phyloP scores from a whole-genome alignment of 768 basidiomycete species.

The Neoboletus magnificus region DNA sequence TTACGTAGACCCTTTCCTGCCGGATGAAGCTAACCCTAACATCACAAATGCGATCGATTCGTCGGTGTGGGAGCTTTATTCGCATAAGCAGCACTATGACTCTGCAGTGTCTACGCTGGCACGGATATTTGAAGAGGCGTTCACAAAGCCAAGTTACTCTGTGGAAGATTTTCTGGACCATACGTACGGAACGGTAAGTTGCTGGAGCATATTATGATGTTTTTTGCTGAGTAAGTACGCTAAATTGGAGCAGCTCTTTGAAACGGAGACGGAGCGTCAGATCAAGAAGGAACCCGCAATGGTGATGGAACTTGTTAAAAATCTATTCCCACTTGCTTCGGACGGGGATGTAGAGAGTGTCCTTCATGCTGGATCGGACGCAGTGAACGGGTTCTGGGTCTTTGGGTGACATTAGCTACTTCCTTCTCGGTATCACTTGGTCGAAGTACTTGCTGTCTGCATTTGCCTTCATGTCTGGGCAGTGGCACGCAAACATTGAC shows the following conservation, averaged over 20 bases:
- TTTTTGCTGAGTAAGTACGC: slow-evolving; percentile 3
- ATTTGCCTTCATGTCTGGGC: no score
- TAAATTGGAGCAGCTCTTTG: slow-evolving; percentile 61
- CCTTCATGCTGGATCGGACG: slow-evolving; percentile 24
- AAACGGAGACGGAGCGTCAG: slow-evolving; percentile 74
- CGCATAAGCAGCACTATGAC: slow-evolving; percentile 81
- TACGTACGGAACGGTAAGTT: slow-evolving; percentile 74
- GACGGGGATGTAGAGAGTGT: slow-evolving; percentile 11
- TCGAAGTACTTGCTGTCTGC: neutral
- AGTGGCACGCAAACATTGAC: slow-evolving; percentile 17
- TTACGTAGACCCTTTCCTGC: slow-evolving; percentile 65
- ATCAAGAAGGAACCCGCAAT: slow-evolving; percentile 78
- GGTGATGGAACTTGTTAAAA: slow-evolving; percentile 39
- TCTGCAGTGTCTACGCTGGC: slow-evolving; percentile 82
- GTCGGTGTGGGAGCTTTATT: slow-evolving; percentile 88
- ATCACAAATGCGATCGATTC: slow-evolving; percentile 78
- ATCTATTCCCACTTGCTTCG: slow-evolving; percentile 31
- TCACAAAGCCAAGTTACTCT: slow-evolving; percentile 88
- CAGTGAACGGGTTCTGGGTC: slow-evolving; percentile 47
- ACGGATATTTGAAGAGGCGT: slow-evolving; percentile 83
- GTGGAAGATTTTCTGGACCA: slow-evolving; percentile 98
- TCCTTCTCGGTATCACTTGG: neutral
- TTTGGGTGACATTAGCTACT: slow-evolving; percentile 31
- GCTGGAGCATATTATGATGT: neutral
- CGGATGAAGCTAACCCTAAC: slow-evolving; percentile 66